Evolutionary conservation across 2,329 filamentous ascomycete genomes (phyloP), one percentile per base, ranked within the genome.

Genomic region (Pestalotiopsis sp.): DNA sequence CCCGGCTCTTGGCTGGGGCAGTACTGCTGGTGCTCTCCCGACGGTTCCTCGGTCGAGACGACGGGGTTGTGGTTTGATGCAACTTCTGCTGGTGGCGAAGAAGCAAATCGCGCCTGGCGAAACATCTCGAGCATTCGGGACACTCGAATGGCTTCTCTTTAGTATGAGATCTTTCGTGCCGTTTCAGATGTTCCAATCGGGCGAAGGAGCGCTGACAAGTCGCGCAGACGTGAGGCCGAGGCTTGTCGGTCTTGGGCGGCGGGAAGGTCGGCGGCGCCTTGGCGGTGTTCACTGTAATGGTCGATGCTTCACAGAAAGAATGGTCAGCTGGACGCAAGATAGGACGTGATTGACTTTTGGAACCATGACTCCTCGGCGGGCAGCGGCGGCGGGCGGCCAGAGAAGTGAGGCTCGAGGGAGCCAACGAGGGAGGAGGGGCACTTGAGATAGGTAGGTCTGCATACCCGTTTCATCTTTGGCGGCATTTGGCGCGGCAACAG

Each of bases 91-190:
- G 96, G 81, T 99, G 96, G 68, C 96, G 90, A 72, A 99, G 84
- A 66, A 99, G 86, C 73, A 99, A 82, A 80, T 99, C 96, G 72
- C 96, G 90, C 69, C 96, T 90, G 69, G 96, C 96, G 81, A 99
- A 99, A 82, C 96, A 98, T 81, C 96, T 85, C 48, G 93, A 88
- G 81, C 96, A 99, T 79, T 98, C 94, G 35, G 94, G 93, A 76
- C 96, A 99, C 81, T 98, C 94, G 75, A 99, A 99, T 1, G 96
- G 96, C 84, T 99, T 99, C 82, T 99, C 94, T 80, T 99, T 79
- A 56, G 76, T 78, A 66, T 78, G 77, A n/a, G 77, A 78, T 68
- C 96, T 89, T 82, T 98, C 96, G 81, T 99, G 96, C 69, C 96
- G 92, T 83, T 99, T 99, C 73, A 99, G 84, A 79, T 99, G 96